phyloP scores from a whole-genome alignment of 345 rosid genomes.

The Ailanthus altissimus region DNA sequence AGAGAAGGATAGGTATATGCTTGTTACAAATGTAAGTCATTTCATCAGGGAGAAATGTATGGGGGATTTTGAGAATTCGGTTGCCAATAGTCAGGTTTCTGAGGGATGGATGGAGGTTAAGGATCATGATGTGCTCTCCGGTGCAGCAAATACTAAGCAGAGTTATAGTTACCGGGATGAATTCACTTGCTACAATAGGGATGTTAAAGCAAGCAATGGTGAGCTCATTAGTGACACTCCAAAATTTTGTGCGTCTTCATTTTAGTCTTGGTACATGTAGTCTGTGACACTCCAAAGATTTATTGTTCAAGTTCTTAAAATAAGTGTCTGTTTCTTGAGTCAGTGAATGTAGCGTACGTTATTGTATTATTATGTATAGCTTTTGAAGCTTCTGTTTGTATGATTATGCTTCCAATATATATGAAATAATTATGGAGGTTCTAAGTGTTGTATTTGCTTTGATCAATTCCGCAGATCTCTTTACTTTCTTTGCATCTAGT shows the following conservation, averaged over 20 bases:
- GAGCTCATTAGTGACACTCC: constrained; percentile 42
- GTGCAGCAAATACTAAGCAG: constrained; percentile 55
- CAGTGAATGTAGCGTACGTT: not conserved
- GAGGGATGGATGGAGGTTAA: constrained; percentile 81
- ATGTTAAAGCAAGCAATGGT: constrained; percentile 45
- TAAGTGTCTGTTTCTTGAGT: not conserved
- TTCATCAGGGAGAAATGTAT: constrained; percentile 36
- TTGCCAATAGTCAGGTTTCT: constrained; percentile 51
- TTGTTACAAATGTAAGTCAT: constrained; percentile 67
- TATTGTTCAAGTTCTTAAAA: constrained; percentile 1
- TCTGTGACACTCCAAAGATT: not conserved
- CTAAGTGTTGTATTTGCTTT: not conserved
- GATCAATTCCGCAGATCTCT: not conserved
- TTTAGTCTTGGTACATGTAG: not conserved
- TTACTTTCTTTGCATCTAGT: not conserved
- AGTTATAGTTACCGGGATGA: constrained; percentile 44
- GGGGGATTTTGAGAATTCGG: constrained; percentile 33
- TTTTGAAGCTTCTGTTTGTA: not conserved
- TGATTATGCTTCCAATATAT: not conserved
- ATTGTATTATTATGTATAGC: not conserved
- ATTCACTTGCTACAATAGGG: constrained; percentile 51
- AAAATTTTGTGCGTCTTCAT: constrained; percentile 41
- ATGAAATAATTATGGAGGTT: not conserved
- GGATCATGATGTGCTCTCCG: constrained; percentile 66
- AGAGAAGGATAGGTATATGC: constrained; percentile 28